These are phyloP conservation scores for Coemansia sp. DNA, from an alignment of 192 early-diverging fungal species.

Conservation along the genomic window DNA sequence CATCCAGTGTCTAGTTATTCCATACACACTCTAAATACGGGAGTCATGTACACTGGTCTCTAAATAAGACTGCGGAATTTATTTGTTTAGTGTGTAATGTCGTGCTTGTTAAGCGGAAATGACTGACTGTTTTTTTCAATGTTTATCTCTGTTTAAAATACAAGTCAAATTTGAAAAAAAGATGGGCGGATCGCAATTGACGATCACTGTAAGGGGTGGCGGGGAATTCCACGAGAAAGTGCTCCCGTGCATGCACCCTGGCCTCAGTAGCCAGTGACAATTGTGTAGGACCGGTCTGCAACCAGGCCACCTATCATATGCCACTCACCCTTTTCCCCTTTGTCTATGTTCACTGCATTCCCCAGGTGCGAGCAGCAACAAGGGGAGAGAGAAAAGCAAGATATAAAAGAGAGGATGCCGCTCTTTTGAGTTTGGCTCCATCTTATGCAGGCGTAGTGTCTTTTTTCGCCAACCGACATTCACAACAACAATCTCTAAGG, in stretches of 20 bases:
- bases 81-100: not conserved
- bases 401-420: not conserved
- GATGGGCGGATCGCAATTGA: not conserved
- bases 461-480: not conserved
- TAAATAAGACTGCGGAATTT: not conserved
- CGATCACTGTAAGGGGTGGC: not conserved
- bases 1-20: not conserved
- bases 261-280: not conserved
- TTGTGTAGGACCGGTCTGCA: not conserved
- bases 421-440: not conserved
- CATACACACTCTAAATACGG: not conserved
- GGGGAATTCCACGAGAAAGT: not conserved
- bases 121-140: not conserved
- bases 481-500: constrained; percentile 9
- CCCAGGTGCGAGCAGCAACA: not conserved
- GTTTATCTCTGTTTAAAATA: not conserved
- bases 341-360: not conserved
- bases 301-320: not conserved
- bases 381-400: not conserved
- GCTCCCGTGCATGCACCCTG: not conserved
- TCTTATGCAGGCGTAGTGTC: not conserved
- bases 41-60: not conserved
- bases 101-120: not conserved
- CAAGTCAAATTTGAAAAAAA: not conserved
- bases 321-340: not conserved